Percentiles rank a stretch among this genome's conserved stretches.
Conservation (phyloP, 768 basidiomycete genomes). For the Russula earlei region DNA sequence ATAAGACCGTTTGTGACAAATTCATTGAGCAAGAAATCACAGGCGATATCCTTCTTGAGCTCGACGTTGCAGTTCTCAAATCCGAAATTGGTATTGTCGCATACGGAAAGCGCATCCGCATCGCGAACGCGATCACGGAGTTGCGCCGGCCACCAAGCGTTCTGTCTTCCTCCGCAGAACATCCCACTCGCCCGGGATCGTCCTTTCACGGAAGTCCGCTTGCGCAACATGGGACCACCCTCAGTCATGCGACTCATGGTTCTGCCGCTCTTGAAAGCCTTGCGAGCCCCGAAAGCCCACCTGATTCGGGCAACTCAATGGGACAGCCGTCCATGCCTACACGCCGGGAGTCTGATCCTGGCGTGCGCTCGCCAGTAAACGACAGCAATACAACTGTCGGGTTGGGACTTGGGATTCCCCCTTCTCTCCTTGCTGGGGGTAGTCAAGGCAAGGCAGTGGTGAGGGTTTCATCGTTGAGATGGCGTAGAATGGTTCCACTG, state of each 20-base stretch:
- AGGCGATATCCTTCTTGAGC: slow-evolving; percentile 91
- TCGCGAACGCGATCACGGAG: slow-evolving; percentile 87
- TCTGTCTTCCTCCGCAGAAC: slow-evolving; percentile 31
- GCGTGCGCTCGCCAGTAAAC: slow-evolving; percentile 5
- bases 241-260: slow-evolving; percentile 12
- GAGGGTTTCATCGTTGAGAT: not conserved
- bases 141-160: slow-evolving; percentile 66
- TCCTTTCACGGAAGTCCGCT: slow-evolving; percentile 24
- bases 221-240: slow-evolving; percentile 13
- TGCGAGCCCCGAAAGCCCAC: slow-evolving; percentile 29
- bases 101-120: slow-evolving; percentile 89
- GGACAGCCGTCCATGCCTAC: not conserved
- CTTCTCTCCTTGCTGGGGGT: slow-evolving; percentile 1
- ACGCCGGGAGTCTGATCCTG: slow-evolving; percentile 15
- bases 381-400: slow-evolving; percentile 21
- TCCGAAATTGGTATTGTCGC: slow-evolving; percentile 86
- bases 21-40: slow-evolving; percentile 98
- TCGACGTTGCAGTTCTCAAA: slow-evolving; percentile 87
- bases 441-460: not conserved
- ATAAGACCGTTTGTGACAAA: slow-evolving; percentile 69
- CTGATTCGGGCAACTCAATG: slow-evolving; percentile 19
- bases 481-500: not conserved
- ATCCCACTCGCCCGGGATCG: slow-evolving; percentile 27
- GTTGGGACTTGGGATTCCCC: slow-evolving; percentile 26
- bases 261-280: slow-evolving; percentile 23